Percentiles rank a stretch among this genome's conserved stretches.
These are phyloP conservation scores for Candida incommunis DNA, from an alignment of 805 yeast species.

Conservation along the genomic window DNA sequence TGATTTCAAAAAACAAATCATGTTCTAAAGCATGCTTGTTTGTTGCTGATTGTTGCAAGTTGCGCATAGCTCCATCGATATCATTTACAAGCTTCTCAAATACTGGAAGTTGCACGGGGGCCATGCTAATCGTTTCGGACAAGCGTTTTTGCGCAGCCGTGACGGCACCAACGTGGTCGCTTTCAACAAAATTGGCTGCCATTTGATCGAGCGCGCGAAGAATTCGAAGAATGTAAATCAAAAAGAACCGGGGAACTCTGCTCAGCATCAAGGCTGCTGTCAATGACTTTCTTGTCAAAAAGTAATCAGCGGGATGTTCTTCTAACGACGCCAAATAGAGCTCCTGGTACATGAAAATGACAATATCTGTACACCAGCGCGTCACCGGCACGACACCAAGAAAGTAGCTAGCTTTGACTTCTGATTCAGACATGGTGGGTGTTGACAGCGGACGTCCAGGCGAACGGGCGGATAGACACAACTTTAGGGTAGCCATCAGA, in stretches of 20 bases:
- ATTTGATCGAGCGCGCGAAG: conserved; percentile 22
- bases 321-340: conserved; percentile 16
- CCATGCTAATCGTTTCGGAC: conserved; percentile 8
- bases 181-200: conserved; percentile 5
- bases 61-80: background rate
- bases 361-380: conserved; percentile 70
- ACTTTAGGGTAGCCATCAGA: conserved; percentile 43
- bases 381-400: conserved; percentile 42
- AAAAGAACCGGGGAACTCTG: conserved; percentile 18
- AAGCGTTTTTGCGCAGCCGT: conserved; percentile 15
- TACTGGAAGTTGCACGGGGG: conserved; percentile 18
- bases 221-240: conserved; percentile 20
- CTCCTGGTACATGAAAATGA: conserved; percentile 59
- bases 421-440: conserved; percentile 6
- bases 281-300: background rate
- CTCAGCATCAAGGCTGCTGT: conserved; percentile 15
- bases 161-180: conserved; percentile 10
- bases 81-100: conserved; percentile 19
- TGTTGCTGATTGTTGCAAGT: background rate
- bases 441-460: conserved; percentile 21
- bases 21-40: background rate
- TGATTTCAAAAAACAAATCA: conserved; percentile 23
- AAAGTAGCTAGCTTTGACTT: conserved; percentile 10
- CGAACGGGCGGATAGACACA: conserved; percentile 14
- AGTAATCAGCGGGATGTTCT: conserved; percentile 1